phyloP scores from a whole-genome alignment of 371 early-diverging fungal genomes.

The Apophysomyces variabilis region DNA sequence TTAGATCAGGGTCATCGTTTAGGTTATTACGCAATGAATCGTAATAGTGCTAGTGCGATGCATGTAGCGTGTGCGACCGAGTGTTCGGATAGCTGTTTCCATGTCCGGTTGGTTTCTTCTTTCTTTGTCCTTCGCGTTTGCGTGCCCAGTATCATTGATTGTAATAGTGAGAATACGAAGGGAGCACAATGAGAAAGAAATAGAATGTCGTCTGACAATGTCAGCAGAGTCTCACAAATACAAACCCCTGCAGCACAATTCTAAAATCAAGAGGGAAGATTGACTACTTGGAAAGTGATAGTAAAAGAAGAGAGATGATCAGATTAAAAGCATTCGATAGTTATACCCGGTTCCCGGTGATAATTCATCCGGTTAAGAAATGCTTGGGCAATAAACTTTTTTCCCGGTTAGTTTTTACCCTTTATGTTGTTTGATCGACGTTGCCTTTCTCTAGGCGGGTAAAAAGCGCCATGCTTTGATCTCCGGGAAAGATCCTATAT shows the following conservation, averaged over 20 bases:
- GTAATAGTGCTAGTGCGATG: too few species aligned
- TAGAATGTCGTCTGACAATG: too few species aligned
- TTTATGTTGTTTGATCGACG: slow-evolving; percentile 8
- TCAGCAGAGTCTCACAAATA: too few species aligned
- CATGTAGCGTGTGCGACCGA: neutral
- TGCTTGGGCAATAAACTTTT: neutral
- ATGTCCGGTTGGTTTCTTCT: neutral
- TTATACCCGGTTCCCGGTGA: neutral
- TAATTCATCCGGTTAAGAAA: slow-evolving; percentile 1
- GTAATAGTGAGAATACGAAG: too few species aligned
- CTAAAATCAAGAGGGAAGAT: too few species aligned
- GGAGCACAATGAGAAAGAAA: too few species aligned
- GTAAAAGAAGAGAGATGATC: neutral
- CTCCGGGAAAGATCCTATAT: slow-evolving; percentile 2
- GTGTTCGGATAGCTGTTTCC: neutral
- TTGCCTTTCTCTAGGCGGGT: neutral
- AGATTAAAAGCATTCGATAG: neutral
- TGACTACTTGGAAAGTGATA: neutral
- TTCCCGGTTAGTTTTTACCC: slow-evolving; percentile 1
- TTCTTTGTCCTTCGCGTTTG: neutral
- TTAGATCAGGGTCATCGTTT: too few species aligned
- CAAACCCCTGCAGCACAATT: too few species aligned
- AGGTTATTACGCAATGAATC: too few species aligned
- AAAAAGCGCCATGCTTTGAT: neutral
- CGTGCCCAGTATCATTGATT: neutral